Base-by-base conservation (phyloP, 768 basidiomycete species). In the Pleurotus eryngii region DNA sequence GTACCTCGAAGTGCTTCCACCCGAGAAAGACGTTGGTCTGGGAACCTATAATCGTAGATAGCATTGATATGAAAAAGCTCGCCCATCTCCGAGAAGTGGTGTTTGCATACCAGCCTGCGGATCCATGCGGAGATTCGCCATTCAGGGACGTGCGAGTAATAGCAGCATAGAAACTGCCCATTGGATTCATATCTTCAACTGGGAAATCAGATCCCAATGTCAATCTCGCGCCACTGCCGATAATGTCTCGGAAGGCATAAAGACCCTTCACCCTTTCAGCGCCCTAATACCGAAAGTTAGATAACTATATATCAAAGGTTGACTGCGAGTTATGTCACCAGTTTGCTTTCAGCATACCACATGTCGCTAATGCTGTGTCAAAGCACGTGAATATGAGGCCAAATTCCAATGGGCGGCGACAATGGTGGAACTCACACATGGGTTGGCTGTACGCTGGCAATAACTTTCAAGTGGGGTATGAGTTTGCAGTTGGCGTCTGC, bases 181-280 rank as follows among this genome's bases (percentile, higher is more conserved):
- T 76, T 11, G 95, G 95, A 65, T 94, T 91, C 70, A 93, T 79
- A 38, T 81, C 79, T 65, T 95, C 95, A 30, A 98, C 92, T 0
- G 95, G 95, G 61, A 90, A 91, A 72, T 96, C 94, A 3, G 91
- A 92, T 12, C 95, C 94, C 20, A 96, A 71, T 2, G 89, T 83
- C 55, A 95, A 84, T 57, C 81, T 73, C 55, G 84, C 84, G 48
- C 85, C 84, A 56, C 78, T 80, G 63, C 86, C 79, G 35, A 88
- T 65, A 26, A 90, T 75, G 45, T 86, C 82, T 17, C 86, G 84
- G 80, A 95, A 97, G 0, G 95, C 92, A 65, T 97, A 97, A 3
- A 95, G 79, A 7, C 82, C 80, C 65, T 90, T 90, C 48, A 96
- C 84, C 45, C 95, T 83, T 61, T 93, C 87, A 14, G 87, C 82